phyloP scores from a whole-genome alignment of 805 yeast genomes.

The Pichia manshurica region DNA sequence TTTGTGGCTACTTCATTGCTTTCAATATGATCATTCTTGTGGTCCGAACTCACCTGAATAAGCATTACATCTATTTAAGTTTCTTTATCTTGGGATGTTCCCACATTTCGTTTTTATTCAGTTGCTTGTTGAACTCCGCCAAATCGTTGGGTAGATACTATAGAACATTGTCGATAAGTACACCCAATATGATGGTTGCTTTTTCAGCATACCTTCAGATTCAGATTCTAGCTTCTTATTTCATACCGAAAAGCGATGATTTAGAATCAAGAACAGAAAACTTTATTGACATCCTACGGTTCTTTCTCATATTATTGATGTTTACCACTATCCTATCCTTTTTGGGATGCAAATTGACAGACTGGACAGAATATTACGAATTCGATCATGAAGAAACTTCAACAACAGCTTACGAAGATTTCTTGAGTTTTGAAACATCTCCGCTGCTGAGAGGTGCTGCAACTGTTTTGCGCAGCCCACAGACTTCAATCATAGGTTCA shows the following conservation, averaged over 20 bases:
- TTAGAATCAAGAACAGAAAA: slow-evolving; percentile 14
- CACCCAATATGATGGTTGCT: slow-evolving; percentile 52
- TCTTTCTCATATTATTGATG: slow-evolving; percentile 19
- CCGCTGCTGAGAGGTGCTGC: slow-evolving; percentile 32
- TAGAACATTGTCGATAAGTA: slow-evolving; percentile 75
- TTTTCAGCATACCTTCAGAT: slow-evolving; percentile 30
- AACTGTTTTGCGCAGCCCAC: slow-evolving; percentile 25
- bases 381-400: slow-evolving; percentile 21
- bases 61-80: slow-evolving; percentile 38
- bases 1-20: slow-evolving; percentile 59
- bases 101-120: slow-evolving; percentile 62
- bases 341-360: slow-evolving; percentile 28
- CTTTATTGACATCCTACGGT: slow-evolving; percentile 20
- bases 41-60: slow-evolving; percentile 28
- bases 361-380: slow-evolving; percentile 23
- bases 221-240: slow-evolving; percentile 19
- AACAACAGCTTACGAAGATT: slow-evolving; percentile 16
- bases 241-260: slow-evolving; percentile 11
- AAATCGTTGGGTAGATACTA: slow-evolving; percentile 59
- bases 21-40: slow-evolving; percentile 46
- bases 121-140: slow-evolving; percentile 72
- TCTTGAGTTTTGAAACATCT: slow-evolving; percentile 29
- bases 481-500: slow-evolving; percentile 23
- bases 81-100: slow-evolving; percentile 64
- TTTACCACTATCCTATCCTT: slow-evolving; percentile 20